Percentiles rank a stretch among this genome's conserved stretches.
phyloP scores from a whole-genome alignment of 2,329 filamentous ascomycete species.

The Ceratocystis alfenasii region DNA sequence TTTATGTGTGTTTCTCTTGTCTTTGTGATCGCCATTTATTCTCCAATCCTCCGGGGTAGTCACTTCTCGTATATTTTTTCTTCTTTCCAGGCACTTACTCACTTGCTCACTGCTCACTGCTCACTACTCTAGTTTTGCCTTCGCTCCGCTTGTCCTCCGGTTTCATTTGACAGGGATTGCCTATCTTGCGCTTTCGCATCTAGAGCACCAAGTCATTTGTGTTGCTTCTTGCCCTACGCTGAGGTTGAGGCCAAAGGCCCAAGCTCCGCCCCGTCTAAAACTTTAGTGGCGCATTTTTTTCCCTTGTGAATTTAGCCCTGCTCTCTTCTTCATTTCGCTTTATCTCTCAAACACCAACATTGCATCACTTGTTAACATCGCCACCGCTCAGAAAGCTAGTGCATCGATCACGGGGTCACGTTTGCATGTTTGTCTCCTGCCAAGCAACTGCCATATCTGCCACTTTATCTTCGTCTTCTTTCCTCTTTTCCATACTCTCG shows the following conservation, averaged over 20 bases:
- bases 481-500: background rate
- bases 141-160: background rate
- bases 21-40: background rate
- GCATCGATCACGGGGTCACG: background rate
- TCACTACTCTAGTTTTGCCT: background rate
- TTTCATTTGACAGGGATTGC: conserved; percentile 4
- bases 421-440: background rate
- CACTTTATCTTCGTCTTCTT: background rate
- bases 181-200: background rate
- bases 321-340: background rate
- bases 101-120: background rate
- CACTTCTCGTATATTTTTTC: background rate
- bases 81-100: background rate
- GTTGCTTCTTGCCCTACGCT: background rate
- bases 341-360: conserved; percentile 4
- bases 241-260: background rate
- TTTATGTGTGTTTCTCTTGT: background rate
- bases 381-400: background rate
- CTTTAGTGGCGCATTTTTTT: conserved; percentile 10
- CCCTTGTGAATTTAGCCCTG: background rate
- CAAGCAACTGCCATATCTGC: background rate
- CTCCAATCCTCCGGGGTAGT: background rate
- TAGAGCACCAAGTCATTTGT: background rate
- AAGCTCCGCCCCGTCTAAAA: conserved; percentile 10
- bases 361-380: background rate